Base-by-base conservation (phyloP, 176 grass and related monocot genomes). In the Cenchrus purpureus region DNA sequence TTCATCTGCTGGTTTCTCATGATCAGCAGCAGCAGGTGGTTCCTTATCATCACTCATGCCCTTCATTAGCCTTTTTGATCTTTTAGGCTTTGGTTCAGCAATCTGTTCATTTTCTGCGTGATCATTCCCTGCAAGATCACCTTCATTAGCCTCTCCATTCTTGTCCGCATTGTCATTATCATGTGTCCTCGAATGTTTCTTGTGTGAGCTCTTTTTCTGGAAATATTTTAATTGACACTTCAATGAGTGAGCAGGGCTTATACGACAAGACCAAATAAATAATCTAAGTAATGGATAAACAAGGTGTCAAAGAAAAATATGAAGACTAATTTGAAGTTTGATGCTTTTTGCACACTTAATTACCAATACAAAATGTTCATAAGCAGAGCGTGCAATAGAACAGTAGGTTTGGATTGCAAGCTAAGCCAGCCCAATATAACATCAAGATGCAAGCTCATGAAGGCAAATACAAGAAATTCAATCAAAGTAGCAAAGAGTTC, bases 141-240 rank as follows among this genome's bases (percentile, higher is more conserved):
- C 70, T 58, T 86, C 86, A 3, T 15, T 25, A 43, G 51, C 60
- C 60, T 77, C 76, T 20, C 5, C 44, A 29, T 76, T 75, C 55
- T 87, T 89, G 29, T 86, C 91, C 8, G 19, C 57, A 82, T 79
- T 79, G 25, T 89, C 79, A 45, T 78, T 80, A 66, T 91, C 87
- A 78, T 65, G 78, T 10, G 75, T 54, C 68, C 91, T 98, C 0
- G 32, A 15, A 87, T 53, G 80, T 86, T 97, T 90, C 88, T 89
- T 97, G 75, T 94, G 86, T 31, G 63, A 84, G 59, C 64, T 80
- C 79, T 92, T 99, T 74, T 83, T 99, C 94, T 99, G 74, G 5
- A 89, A 81, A 79, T 59, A 76, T 28, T 82, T 83, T 53, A 53
- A 64, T 15, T 46, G 69, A 83, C 31, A 82, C 16, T 12, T 29